Conservation (phyloP, 78 protist genomes). For the Speleostelium caveatum region DNA sequence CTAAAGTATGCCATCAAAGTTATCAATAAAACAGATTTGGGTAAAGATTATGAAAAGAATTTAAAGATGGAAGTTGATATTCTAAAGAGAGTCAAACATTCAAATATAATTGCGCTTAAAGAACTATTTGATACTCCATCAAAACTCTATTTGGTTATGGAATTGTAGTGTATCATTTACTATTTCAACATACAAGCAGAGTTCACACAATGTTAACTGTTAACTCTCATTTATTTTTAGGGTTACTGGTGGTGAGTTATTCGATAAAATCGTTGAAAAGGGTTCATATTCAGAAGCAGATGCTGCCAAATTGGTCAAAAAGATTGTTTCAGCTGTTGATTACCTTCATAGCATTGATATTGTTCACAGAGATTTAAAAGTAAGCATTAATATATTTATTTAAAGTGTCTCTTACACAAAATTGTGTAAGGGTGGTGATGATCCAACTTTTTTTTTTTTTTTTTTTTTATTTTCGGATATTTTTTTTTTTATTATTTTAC, state of each 20-base stretch:
- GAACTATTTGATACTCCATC: conserved; percentile 79
- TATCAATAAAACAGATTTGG: conserved; percentile 58
- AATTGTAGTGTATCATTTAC: conserved; percentile 33
- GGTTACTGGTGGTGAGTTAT: conserved; percentile 94
- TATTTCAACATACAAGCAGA: background rate
- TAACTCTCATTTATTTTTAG: background rate
- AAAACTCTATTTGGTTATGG: conserved; percentile 77
- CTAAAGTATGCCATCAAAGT: conserved; percentile 81
- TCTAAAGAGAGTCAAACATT: conserved; percentile 61
- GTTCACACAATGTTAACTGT: background rate
- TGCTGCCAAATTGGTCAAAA: conserved; percentile 74
- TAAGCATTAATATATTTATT: too few species aligned
- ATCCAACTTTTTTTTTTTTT: too few species aligned
- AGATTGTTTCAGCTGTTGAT: conserved; percentile 83
- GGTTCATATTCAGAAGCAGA: conserved; percentile 87
- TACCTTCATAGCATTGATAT: conserved; percentile 87
- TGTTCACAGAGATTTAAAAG: conserved; percentile 92
- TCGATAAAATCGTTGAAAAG: conserved; percentile 87
- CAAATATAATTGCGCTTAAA: conserved; percentile 77
- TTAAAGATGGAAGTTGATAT: conserved; percentile 79
- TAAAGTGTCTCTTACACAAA: too few species aligned
- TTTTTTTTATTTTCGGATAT: background rate
- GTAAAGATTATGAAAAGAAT: conserved; percentile 73
- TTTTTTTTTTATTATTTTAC: background rate
- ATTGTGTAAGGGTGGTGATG: too few species aligned